phyloP scores from a whole-genome alignment of 148 eudicot species.

The Rhododendron ovatum region DNA sequence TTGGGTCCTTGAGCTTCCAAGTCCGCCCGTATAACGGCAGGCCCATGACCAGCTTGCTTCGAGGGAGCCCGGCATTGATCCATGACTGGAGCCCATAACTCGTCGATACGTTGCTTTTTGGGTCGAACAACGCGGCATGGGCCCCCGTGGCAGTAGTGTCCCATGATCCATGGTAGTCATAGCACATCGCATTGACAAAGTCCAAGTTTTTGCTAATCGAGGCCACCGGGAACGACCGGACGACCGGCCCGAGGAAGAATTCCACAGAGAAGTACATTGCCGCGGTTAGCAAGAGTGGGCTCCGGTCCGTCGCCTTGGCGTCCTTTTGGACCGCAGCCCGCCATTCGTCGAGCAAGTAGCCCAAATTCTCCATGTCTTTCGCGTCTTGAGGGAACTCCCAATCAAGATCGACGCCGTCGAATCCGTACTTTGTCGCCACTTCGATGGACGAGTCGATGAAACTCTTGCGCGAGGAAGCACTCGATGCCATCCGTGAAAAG shows the following conservation, averaged over 20 bases:
- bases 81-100: slow-evolving; percentile 47
- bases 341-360: slow-evolving; percentile 38
- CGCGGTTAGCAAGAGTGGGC: slow-evolving; percentile 38
- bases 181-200: slow-evolving; percentile 44
- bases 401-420: slow-evolving; percentile 47
- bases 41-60: slow-evolving; percentile 46
- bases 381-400: slow-evolving; percentile 43
- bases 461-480: slow-evolving; percentile 10
- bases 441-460: slow-evolving; percentile 38
- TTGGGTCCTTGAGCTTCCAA: slow-evolving; percentile 38
- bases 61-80: slow-evolving; percentile 30
- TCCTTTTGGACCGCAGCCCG: slow-evolving; percentile 33
- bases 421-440: slow-evolving; percentile 39
- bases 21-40: slow-evolving; percentile 48
- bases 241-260: slow-evolving; percentile 8
- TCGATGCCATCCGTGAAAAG: slow-evolving; percentile 28
- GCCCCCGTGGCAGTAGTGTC: slow-evolving; percentile 30
- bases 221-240: slow-evolving; percentile 23
- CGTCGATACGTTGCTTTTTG: slow-evolving; percentile 35
- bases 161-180: slow-evolving; percentile 49
- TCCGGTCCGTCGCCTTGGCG: slow-evolving; percentile 15
- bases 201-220: slow-evolving; percentile 38
- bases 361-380: slow-evolving; percentile 32
- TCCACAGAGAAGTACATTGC: slow-evolving; percentile 40
- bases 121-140: slow-evolving; percentile 35